Conservation (phyloP, 1,284 basidiomycete genomes). For the Erythrobasidium hasegawianum region DNA sequence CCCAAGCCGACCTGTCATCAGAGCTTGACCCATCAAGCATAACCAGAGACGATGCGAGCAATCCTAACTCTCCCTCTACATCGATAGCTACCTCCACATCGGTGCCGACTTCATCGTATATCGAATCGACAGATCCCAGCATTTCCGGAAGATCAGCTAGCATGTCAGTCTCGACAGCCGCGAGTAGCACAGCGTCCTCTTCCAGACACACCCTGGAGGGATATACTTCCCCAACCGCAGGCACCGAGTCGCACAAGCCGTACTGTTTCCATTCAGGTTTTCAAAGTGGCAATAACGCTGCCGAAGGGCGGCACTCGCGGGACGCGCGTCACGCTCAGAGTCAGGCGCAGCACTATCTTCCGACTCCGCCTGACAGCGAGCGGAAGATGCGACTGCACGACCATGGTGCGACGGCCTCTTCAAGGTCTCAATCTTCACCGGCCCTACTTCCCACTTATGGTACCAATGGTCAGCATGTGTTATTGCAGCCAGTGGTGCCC, state of each 20-base stretch:
- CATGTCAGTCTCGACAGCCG: constrained; percentile 19
- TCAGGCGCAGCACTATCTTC: background rate
- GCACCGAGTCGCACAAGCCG: background rate
- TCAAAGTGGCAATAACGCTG: background rate
- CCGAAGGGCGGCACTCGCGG: background rate
- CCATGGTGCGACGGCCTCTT: background rate
- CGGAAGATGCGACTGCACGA: constrained; percentile 2
- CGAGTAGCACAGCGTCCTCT: constrained; percentile 1
- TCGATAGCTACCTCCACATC: background rate
- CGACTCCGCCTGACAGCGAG: constrained; percentile 13
- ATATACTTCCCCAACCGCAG: background rate
- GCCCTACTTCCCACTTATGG: background rate
- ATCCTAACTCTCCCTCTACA: background rate
- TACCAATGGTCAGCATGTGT: constrained; percentile 4
- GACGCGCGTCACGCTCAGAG: background rate
- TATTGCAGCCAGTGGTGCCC: background rate
- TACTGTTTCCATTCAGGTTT: constrained; percentile 23
- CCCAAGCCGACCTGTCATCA: background rate
- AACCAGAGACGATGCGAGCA: background rate
- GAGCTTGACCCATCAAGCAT: background rate
- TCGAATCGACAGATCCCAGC: background rate
- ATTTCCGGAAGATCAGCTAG: constrained; percentile 14
- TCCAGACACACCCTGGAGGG: background rate
- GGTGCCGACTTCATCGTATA: background rate
- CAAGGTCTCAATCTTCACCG: background rate